Evolutionary conservation across 2,329 filamentous ascomycete species (phyloP), one percentile per base, ranked within the genome.

Genomic region (Aureobasidium pullulans): DNA sequence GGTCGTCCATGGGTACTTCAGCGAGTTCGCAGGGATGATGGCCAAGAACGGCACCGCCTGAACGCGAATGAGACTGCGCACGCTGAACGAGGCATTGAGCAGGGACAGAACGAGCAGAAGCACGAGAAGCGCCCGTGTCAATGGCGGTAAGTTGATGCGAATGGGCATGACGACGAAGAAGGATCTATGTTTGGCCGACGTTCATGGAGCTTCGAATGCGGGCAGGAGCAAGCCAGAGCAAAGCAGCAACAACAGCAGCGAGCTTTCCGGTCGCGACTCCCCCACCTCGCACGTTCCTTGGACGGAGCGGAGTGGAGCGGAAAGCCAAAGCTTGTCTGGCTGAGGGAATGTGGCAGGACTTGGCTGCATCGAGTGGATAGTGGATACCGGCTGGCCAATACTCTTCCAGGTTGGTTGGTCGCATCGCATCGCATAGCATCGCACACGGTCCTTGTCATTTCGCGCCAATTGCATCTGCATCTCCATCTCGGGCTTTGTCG

Each of bases 1-100:
- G 64, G 96, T 88, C 1, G 91, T 95, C 94, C 94, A 99, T 0
- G 94, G 94, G 70, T 96, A 96, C 68, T 89, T 81, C 61, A 96
- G 77, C 60, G 91, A 93, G 59, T 86, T 79, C 67, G 90, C 86
- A 6, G 94, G 94, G 44, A 97, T 84, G 62, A 97, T 82, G 58
- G 88, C 89, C 62, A 99, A 81, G 77, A 93, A 97, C 62, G 93
- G 90, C 5, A 59, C 47, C 15, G 42, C 53, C 29, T 57, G 53
- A 23, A 57, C 53, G 53, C 53, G 53, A n/a, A 48, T 48, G 23
- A 57, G 43, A 32, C 53, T 57, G 32, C 53, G 53, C 77, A 82
- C 72, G 58, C 72, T 72, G 70, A 66, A 64, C 66, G 86, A 81
- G 65, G 88, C 86, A 76, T 92, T 94, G 69, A 96, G 80, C 66